Evolutionary conservation across 169 alveolate species (phyloP), one percentile per base, ranked within the genome.

Genomic region (Plasmodium gaboni): DNA sequence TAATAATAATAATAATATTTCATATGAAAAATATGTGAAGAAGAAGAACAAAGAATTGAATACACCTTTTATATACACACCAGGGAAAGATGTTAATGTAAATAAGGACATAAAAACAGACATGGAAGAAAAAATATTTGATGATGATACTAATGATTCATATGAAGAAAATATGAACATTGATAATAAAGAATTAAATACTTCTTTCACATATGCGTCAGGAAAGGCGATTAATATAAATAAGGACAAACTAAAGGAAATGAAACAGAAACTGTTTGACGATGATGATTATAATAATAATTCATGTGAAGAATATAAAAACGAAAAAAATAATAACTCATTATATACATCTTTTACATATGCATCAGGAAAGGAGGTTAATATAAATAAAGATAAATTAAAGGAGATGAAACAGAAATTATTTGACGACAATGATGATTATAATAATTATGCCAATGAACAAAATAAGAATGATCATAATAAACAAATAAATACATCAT

Each of bases 341-440:
- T 10, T 22, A 1, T 0, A 24, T 7, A 24, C 57, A 13, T 72
- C 86, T 1, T 72, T 72, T 42, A 57, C 78, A 6, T 76, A 76
- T 13, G 89, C 89, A n/a, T 76, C 89, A 38, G 89, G 89, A 57
- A 76, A 42, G 26, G 78, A 76, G 19, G 70, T 24, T 12, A 76
- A 28, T 12, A 64, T 76, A 50, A 64, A 76, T 57, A 65, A 64
- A 55, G 89, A 76, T 9, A 53, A 46, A 22, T 55, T 76, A 50
- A 64, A 51, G 15, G 60, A 22, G 32, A 76, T 76, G 89, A 64
- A 57, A 12, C 32, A 48, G 7, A 76, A 22, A 13, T 72, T 76
- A 13, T 76, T 76, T 69, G 46, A 68, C 53, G 53, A 59, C 7
- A 78, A 63, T 32, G 68, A 46, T 13, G 44, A 15, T 38, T 38